Base-by-base conservation (phyloP, 1,139 yeast genomes). In the Yamadazyma sp. region DNA sequence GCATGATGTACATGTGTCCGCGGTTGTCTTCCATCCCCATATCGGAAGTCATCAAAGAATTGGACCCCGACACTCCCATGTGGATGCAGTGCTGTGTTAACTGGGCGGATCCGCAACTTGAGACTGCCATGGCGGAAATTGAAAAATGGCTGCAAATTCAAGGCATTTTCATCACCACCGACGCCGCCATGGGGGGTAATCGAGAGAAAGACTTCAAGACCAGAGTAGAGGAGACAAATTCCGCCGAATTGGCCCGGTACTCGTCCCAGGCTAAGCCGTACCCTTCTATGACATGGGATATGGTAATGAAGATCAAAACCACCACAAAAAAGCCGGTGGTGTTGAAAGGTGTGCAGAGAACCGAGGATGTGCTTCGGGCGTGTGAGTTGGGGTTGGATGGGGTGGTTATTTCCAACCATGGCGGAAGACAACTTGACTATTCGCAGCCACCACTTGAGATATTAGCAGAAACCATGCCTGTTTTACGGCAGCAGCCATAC, bases 1-100 rank as follows among this genome's bases (percentile, higher is more conserved):
- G 61, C 34, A 59, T 73, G 10, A 67, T 76, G 36, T 80, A 76
- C 48, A 78, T 78, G 82, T 67, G 78, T 31, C 78, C 82, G 9
- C 73, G 78, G 4, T 54, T 14, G 72, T 75, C 48, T 62, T 78
- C 3, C 66, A 78, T 38, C 79, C 76, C 41, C 82, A 64, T 69
- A 26, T 78, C 69, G 41, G 78, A 71, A 9, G 70, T 73, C 3
- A 10, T 34, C 11, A 15, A 22, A 9, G 12, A 13, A 11, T 13
- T 34, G 4, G 33, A 22, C 16, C 11, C 14, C 21, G 38, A 21
- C 14, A 24, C 33, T 2, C 61, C 62, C 31, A 47, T 59, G 34
- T 62, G 67, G 62, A 62, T 56, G 43, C 81, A 76, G 49, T 58
- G 73, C 30, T 73, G 73, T 47, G 76, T 72, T 35, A 65, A 70